Conservation (phyloP, 2,329 filamentous ascomycete species). For the Didymella sp. region DNA sequence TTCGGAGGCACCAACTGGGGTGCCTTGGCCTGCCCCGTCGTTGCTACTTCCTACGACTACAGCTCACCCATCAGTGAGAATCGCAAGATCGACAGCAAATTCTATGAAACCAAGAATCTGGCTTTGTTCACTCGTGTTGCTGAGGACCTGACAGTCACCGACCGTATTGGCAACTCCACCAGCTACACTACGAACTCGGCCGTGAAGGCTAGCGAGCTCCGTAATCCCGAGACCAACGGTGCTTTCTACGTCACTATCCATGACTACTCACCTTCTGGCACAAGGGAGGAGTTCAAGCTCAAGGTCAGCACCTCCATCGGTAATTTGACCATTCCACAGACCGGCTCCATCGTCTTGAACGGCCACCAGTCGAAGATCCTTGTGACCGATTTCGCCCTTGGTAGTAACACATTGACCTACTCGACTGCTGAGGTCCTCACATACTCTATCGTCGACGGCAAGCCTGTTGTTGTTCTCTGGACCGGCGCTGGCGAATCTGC, state of each 20-base stretch:
- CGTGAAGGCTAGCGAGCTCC: conserved; percentile 63
- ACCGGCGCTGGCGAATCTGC: conserved; percentile 50
- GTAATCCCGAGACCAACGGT: conserved; percentile 64
- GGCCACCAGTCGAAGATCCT: conserved; percentile 69
- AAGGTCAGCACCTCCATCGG: conserved; percentile 64
- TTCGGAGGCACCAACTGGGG: conserved; percentile 72
- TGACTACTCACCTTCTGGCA: conserved; percentile 59
- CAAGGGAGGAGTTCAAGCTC: conserved; percentile 62
- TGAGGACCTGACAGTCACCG: conserved; percentile 63
- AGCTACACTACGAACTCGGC: conserved; percentile 60
- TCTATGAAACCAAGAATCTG: conserved; percentile 68
- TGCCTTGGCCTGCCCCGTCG: conserved; percentile 63
- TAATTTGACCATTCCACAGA: conserved; percentile 61
- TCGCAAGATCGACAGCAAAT: conserved; percentile 65
- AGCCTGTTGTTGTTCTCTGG: conserved; percentile 51
- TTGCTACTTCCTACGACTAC: conserved; percentile 69
- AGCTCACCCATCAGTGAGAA: conserved; percentile 67
- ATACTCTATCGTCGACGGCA: conserved; percentile 47
- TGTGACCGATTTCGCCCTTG: conserved; percentile 65
- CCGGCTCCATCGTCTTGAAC: conserved; percentile 59
- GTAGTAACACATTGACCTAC: conserved; percentile 61
- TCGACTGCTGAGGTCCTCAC: conserved; percentile 62
- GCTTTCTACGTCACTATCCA: conserved; percentile 68
- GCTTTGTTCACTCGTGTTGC: conserved; percentile 66
- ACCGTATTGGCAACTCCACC: conserved; percentile 58